Evolutionary conservation across 2,329 filamentous ascomycete genomes (phyloP).

Genomic region (Alternaria gaisen): DNA sequence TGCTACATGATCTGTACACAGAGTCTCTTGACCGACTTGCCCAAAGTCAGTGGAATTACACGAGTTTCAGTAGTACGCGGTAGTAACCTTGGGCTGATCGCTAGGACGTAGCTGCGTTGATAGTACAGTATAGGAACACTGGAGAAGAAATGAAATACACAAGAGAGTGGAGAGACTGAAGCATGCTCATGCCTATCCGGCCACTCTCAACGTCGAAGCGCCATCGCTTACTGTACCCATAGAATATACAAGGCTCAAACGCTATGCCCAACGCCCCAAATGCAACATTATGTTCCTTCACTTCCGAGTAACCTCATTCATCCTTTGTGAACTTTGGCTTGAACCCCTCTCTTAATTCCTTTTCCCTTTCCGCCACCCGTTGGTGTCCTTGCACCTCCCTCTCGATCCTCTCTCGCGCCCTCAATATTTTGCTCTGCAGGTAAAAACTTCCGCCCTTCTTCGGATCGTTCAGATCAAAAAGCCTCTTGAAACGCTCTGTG

Average conservation of each 20-base stretch:
- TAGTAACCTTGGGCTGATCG: neutral
- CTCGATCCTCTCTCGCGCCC: constrained; percentile 92
- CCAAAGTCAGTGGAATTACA: neutral
- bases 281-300: constrained; percentile 22
- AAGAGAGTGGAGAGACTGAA: constrained; percentile 26
- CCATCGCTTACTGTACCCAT: constrained; percentile 15
- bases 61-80: neutral
- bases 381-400: constrained; percentile 78
- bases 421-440: constrained; percentile 93
- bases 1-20: neutral
- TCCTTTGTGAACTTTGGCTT: constrained; percentile 94
- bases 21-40: neutral
- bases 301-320: constrained; percentile 52
- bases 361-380: constrained; percentile 76
- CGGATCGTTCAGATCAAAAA: constrained; percentile 95
- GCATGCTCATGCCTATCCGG: constrained; percentile 11
- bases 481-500: constrained; percentile 86
- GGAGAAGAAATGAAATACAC: constrained; percentile 13
- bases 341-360: constrained; percentile 84
- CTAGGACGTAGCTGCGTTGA: constrained; percentile 7
- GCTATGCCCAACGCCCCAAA: constrained; percentile 38
- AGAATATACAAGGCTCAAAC: constrained; percentile 20
- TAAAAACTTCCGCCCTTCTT: constrained; percentile 98
- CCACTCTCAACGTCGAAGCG: constrained; percentile 11
- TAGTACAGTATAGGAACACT: constrained; percentile 30